Evolutionary conservation across 345 rosid genomes (phyloP), one percentile per base, ranked within the genome.

Genomic region (Eucalyptus sp.): DNA sequence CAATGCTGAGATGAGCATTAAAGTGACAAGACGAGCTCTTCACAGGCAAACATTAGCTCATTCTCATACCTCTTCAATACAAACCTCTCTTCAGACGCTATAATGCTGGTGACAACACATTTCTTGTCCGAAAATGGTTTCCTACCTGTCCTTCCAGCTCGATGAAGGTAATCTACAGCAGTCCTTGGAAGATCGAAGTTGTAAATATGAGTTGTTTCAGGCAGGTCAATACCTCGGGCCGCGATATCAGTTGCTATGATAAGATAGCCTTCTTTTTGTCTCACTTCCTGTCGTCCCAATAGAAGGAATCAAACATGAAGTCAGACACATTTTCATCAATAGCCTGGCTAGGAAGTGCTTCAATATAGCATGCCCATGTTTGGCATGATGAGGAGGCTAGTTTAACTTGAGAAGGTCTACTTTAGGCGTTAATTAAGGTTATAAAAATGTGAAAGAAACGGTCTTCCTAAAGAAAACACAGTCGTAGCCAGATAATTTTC

Each of bases 71-170:
- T 94, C 93, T 95, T 95, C 93, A 97, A 90, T 91, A 94, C 99
- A 93, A 97, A 97, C 86, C 95, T 91, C 94, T 97, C 99, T 89
- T 96, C 96, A 2, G 95, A 89, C 46, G 66, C 91, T 86, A 96
- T 93, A 87, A 97, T 92, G 91, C 91, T 97, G 60, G 97, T 95
- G 88, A 96, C 99, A 87, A 76, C 84, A 89, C 99, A 96, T 90
- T 93, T 94, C 92, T 93, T 87, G 62, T 94, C 96, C 11, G 99
- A 97, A 94, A 97, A 97, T 20, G 98, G 99, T 86, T 93, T 96
- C 90, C 99, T 95, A 87, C 99, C 97, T 89, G 99, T 93, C 92
- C 99, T 93, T 92, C 99, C 99, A 68, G 99, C 98, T 62, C 97
- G 93, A 91, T 97, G 98, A 87, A 97, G 94, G 94, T 97, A 96